These are phyloP conservation scores for Alternaria sp. DNA, from an alignment of 2,329 filamentous ascomycete species.

Conservation along the genomic window DNA sequence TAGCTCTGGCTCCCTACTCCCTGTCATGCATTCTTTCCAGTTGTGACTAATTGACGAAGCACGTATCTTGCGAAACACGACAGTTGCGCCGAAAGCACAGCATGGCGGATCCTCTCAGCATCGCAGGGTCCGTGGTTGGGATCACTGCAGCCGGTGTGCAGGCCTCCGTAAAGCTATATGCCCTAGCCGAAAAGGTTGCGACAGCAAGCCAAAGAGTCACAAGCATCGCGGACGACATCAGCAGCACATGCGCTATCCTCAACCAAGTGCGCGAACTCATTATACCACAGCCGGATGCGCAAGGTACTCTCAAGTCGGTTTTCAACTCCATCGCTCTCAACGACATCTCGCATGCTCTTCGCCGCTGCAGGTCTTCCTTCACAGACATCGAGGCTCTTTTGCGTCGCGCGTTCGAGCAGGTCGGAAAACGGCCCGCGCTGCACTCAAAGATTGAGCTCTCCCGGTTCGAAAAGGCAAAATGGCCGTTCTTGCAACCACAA, in stretches of 20 bases:
- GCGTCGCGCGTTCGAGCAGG: too few species aligned
- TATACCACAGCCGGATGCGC: neutral
- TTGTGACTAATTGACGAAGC: too few species aligned
- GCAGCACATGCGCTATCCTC: conserved; percentile 12
- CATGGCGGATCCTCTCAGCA: conserved; percentile 19
- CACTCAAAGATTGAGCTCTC: too few species aligned
- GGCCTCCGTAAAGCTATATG: conserved; percentile 8
- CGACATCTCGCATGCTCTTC: neutral
- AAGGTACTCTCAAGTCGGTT: conserved; percentile 4
- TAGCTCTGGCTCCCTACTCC: too few species aligned
- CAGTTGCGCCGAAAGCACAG: too few species aligned
- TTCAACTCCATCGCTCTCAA: neutral
- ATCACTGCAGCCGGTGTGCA: conserved; percentile 9
- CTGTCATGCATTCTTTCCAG: too few species aligned
- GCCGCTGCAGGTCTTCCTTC: neutral
- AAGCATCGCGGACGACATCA: conserved; percentile 15
- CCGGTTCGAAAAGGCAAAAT: too few species aligned
- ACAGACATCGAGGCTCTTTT: too few species aligned
- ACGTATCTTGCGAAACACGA: too few species aligned
- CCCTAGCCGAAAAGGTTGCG: conserved; percentile 10
- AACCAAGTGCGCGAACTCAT: conserved; percentile 13
- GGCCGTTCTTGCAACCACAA: too few species aligned
- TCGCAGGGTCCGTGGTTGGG: conserved; percentile 10
- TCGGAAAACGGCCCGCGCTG: too few species aligned
- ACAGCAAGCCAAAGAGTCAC: neutral